phyloP scores from a whole-genome alignment of 2,329 filamentous ascomycete genomes.

The Emmonsiellopsis sp. region DNA sequence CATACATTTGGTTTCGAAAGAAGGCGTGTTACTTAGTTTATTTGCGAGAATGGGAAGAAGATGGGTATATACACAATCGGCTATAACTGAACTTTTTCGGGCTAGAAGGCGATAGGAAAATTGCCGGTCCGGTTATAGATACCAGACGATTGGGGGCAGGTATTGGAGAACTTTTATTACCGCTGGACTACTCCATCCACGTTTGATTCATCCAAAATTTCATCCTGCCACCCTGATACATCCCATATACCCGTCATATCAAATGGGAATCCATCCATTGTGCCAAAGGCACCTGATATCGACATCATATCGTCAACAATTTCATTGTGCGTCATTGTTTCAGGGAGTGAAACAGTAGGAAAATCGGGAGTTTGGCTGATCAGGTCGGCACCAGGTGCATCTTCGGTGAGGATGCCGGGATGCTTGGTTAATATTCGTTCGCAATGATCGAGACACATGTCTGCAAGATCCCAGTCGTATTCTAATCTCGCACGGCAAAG shows the following conservation, averaged over 20 bases:
- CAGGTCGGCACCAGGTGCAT: conserved; percentile 4
- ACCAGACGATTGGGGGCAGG: too few relatives aligned
- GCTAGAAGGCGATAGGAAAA: too few relatives aligned
- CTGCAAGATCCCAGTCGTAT: conserved; percentile 47
- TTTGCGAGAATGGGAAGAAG: too few relatives aligned
- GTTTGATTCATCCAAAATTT: conserved; percentile 2
- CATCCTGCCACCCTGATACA: conserved; percentile 24
- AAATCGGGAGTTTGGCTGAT: conserved; percentile 14
- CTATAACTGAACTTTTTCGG: too few relatives aligned
- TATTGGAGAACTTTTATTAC: not conserved
- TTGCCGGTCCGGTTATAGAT: too few relatives aligned
- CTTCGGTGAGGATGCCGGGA: conserved; percentile 17
- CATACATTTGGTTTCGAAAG: too few relatives aligned
- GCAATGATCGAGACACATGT: conserved; percentile 44
- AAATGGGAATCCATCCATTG: conserved; percentile 37
- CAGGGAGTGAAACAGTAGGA: conserved; percentile 30
- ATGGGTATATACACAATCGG: too few relatives aligned
- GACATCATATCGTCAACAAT: conserved; percentile 40
- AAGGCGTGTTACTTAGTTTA: too few relatives aligned
- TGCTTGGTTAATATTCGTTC: conserved; percentile 35
- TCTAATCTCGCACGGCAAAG: conserved; percentile 39
- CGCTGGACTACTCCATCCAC: not conserved
- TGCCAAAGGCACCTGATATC: conserved; percentile 35
- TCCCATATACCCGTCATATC: conserved; percentile 40
- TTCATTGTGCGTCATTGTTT: conserved; percentile 36